Percentiles rank a stretch among this genome's conserved stretches.
Evolutionary conservation across 192 early-diverging fungal genomes (phyloP).

Genomic region (Dissophora ornata): DNA sequence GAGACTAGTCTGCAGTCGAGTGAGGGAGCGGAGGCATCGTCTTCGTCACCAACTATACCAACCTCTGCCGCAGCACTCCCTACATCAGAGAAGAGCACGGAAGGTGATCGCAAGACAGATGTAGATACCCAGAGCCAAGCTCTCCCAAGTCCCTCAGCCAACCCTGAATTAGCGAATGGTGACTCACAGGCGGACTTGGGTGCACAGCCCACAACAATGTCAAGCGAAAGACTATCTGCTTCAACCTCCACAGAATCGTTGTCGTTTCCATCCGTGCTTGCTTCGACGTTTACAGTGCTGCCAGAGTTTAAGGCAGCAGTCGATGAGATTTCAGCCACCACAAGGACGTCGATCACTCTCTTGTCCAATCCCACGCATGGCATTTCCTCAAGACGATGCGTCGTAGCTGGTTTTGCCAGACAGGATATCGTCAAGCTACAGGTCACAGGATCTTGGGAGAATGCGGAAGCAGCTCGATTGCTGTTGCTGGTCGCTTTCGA

Average conservation of each 20-base stretch:
- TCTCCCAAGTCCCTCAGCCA: not conserved
- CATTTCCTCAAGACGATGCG: not conserved
- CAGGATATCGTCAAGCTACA: slow-evolving; percentile 36
- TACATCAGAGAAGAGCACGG: not conserved
- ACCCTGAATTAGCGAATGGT: not conserved
- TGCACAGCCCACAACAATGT: not conserved
- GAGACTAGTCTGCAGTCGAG: not conserved
- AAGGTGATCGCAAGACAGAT: not conserved
- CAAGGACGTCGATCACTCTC: slow-evolving; percentile 37
- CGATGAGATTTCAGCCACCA: slow-evolving; percentile 36
- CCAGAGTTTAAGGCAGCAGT: slow-evolving; percentile 37
- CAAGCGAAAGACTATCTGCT: not conserved
- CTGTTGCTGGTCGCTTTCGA: slow-evolving; percentile 45
- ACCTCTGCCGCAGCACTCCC: not conserved
- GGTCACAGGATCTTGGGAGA: slow-evolving; percentile 47
- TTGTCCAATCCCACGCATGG: slow-evolving; percentile 12
- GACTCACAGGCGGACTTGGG: not conserved
- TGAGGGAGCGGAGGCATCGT: not conserved
- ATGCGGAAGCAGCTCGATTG: slow-evolving; percentile 41
- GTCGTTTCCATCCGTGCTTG: not conserved
- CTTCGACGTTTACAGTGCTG: slow-evolving; percentile 18
- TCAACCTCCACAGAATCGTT: not conserved
- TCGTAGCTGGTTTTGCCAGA: slow-evolving; percentile 4
- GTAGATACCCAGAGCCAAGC: slow-evolving; percentile 15
- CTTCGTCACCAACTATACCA: not conserved